These are phyloP conservation scores for Lactarius hatsudake DNA, from an alignment of 768 basidiomycete species.

Conservation along the genomic window DNA sequence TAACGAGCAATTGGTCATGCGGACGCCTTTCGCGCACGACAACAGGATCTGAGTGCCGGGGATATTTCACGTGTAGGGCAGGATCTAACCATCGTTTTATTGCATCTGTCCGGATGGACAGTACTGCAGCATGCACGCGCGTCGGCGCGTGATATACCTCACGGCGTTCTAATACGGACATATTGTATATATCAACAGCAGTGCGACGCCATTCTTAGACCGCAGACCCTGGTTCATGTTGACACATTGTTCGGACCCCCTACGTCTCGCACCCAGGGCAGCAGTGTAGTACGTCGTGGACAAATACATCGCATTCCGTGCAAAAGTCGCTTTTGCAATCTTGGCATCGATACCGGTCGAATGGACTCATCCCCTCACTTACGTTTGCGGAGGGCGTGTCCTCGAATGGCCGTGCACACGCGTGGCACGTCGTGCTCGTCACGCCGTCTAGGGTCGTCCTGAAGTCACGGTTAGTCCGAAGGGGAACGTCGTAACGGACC, in stretches of 20 bases:
- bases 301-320: conserved; percentile 92
- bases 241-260: not conserved
- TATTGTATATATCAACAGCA: not conserved
- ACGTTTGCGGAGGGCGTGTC: conserved; percentile 36
- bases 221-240: not conserved
- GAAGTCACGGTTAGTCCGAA: not conserved
- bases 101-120: not conserved
- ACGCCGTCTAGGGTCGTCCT: conserved; percentile 44
- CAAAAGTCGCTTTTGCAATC: conserved; percentile 89
- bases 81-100: not conserved
- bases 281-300: conserved; percentile 92
- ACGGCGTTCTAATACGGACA: not conserved
- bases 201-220: not conserved
- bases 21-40: conserved; percentile 22
- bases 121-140: not conserved
- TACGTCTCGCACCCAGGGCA: conserved; percentile 82
- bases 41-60: conserved; percentile 16
- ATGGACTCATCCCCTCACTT: conserved; percentile 71
- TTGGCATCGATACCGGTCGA: conserved; percentile 86
- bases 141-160: conserved; percentile 5
- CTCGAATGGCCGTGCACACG: conserved; percentile 74
- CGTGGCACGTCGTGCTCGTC: conserved; percentile 57
- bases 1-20: conserved; percentile 46
- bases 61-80: not conserved
- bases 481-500: not conserved